Conservation (phyloP, 257 asterid species). For the Salvia hispanica region DNA sequence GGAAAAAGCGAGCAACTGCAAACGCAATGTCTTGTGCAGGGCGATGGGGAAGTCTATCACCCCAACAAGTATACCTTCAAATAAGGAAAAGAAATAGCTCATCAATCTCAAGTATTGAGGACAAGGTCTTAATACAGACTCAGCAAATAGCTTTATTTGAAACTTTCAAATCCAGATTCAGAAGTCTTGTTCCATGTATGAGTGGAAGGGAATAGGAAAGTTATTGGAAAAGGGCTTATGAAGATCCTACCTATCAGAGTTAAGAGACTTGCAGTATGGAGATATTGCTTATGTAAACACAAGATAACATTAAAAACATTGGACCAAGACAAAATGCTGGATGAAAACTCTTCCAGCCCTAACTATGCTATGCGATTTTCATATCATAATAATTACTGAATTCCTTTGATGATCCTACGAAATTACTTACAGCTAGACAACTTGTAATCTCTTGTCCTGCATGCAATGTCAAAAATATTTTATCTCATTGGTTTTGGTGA, state of each 20-base stretch:
- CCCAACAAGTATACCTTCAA: conserved; percentile 86
- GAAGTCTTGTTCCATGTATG: conserved; percentile 2
- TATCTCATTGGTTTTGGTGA: conserved; percentile 10
- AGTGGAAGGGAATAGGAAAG: neutral
- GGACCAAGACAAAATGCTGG: neutral
- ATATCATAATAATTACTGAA: neutral
- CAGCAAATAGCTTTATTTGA: conserved; percentile 8
- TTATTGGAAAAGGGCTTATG: neutral
- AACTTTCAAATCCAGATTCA: conserved; percentile 8
- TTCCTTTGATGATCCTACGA: conserved; percentile 4
- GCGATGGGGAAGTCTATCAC: conserved; percentile 82
- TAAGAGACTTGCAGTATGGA: neutral
- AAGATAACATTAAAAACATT: neutral
- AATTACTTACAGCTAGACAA: conserved; percentile 6
- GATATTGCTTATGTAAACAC: neutral
- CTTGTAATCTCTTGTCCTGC: conserved; percentile 18
- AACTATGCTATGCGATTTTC: neutral
- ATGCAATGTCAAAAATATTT: conserved; percentile 1
- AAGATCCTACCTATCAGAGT: conserved; percentile 5
- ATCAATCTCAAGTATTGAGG: conserved; percentile 27
- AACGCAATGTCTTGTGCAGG: conserved; percentile 91
- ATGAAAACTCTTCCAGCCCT: conserved; percentile 1
- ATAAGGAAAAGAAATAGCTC: conserved; percentile 23
- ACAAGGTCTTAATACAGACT: conserved; percentile 2
- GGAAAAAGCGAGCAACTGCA: conserved; percentile 97